phyloP scores from a whole-genome alignment of 176 grass and related monocot genomes.

The Phoenix roebelenii region DNA sequence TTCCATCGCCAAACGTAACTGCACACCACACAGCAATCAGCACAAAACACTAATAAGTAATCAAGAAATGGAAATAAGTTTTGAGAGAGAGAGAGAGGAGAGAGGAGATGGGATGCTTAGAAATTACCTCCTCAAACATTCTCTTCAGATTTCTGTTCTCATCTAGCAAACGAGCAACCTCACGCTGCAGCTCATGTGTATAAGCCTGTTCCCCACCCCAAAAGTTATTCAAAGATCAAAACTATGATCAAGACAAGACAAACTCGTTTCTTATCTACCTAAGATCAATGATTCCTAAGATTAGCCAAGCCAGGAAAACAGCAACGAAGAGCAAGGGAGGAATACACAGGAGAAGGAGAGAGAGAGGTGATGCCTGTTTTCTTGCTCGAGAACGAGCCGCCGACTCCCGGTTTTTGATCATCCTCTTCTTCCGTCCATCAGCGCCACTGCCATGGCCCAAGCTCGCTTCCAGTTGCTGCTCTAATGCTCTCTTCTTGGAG shows the following conservation, averaged over 20 bases:
- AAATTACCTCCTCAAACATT: conserved; percentile 11
- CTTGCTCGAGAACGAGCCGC: conserved; percentile 16
- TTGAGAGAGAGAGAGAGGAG: not conserved
- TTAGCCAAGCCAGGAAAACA: no score
- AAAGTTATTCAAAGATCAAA: not conserved
- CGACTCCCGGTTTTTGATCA: conserved; percentile 24
- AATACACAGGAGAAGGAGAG: not conserved
- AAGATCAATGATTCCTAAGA: no score
- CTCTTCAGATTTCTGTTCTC: conserved; percentile 12
- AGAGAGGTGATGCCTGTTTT: conserved; percentile 2
- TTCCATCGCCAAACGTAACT: conserved; percentile 7
- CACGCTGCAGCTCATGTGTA: conserved; percentile 5
- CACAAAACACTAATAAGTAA: not conserved
- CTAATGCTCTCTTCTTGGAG: not conserved
- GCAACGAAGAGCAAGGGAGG: no score
- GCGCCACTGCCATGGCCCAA: not conserved
- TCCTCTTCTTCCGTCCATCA: conserved; percentile 14
- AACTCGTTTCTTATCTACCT: no score
- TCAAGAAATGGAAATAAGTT: no score
- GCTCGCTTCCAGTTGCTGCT: not conserved
- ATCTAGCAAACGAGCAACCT: conserved; percentile 5
- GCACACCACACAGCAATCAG: not conserved
- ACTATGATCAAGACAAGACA: no score
- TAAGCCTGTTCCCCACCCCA: conserved; percentile 4
- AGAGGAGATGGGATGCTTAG: no score